Percentiles rank a stretch among this genome's conserved stretches.
These are phyloP conservation scores for Alternaria panax DNA, from an alignment of 2,329 filamentous ascomycete species.

Conservation along the genomic window DNA sequence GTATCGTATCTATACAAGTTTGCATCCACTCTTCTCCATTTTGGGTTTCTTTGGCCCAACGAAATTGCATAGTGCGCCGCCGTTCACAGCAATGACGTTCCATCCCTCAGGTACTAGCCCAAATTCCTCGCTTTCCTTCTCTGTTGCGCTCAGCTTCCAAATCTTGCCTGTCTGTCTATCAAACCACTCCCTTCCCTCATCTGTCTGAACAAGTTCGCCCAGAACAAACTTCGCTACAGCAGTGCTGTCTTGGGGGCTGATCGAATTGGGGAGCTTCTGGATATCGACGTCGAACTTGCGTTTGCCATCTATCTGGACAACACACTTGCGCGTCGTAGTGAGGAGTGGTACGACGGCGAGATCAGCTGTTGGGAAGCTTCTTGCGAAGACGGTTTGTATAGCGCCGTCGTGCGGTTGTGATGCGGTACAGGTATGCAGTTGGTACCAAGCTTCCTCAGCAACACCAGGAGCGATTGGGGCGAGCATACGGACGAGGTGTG, in stretches of 20 bases:
- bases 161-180: conserved; percentile 46
- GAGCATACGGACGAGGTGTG: conserved; percentile 72
- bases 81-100: conserved; percentile 70
- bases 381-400: conserved; percentile 52
- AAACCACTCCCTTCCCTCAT: conserved; percentile 65
- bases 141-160: conserved; percentile 32
- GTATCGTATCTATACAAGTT: neutral
- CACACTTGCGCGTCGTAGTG: conserved; percentile 63
- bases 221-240: conserved; percentile 67
- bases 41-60: conserved; percentile 52
- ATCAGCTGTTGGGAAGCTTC: conserved; percentile 64
- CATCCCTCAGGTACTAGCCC: conserved; percentile 30
- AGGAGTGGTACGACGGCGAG: conserved; percentile 61
- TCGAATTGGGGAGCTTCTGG: conserved; percentile 55
- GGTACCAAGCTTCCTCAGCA: conserved; percentile 80
- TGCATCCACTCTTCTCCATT: neutral
- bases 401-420: neutral
- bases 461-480: conserved; percentile 83
- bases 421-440: conserved; percentile 53
- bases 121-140: conserved; percentile 11
- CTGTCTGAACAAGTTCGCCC: conserved; percentile 65
- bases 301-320: conserved; percentile 84
- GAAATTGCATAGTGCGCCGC: conserved; percentile 77
- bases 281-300: conserved; percentile 73
- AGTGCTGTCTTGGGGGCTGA: conserved; percentile 23